These are phyloP conservation scores for Lyophyllum decastes DNA, from an alignment of 768 basidiomycete species.

Conservation along the genomic window DNA sequence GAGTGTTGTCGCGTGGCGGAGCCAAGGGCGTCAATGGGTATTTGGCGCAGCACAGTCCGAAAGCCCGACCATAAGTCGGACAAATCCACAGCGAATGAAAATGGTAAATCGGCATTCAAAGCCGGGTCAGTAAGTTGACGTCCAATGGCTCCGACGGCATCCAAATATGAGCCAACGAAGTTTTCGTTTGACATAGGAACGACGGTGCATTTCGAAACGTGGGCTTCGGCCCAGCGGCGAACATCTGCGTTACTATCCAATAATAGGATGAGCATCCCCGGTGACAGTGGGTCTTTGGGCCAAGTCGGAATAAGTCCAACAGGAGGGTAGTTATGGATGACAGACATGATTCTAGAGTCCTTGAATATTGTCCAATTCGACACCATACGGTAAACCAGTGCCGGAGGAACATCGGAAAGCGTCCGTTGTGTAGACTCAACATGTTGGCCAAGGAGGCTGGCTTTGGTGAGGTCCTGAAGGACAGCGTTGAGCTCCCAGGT, in stretches of 20 bases:
- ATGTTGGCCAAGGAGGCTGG: slow-evolving; percentile 23
- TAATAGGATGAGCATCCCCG: slow-evolving; percentile 60
- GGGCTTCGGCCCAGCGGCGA: slow-evolving; percentile 61
- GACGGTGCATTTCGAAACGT: slow-evolving; percentile 37
- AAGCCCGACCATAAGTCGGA: slow-evolving; percentile 56
- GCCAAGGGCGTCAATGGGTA: slow-evolving; percentile 47
- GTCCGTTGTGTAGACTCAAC: slow-evolving; percentile 20
- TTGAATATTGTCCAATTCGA: slow-evolving; percentile 61
- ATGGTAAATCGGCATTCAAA: slow-evolving; percentile 10
- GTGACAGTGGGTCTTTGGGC: slow-evolving; percentile 60
- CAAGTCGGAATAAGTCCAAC: slow-evolving; percentile 41
- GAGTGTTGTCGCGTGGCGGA: slow-evolving; percentile 33
- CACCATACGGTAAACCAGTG: slow-evolving; percentile 61
- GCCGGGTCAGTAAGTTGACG: slow-evolving; percentile 11
- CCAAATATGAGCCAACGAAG: slow-evolving; percentile 49
- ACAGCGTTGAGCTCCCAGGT: slow-evolving; percentile 64
- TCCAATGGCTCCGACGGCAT: slow-evolving; percentile 44
- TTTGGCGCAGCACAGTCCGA: slow-evolving; percentile 44
- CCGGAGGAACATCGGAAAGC: slow-evolving; percentile 47
- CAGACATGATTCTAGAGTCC: slow-evolving; percentile 44
- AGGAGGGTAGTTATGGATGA: slow-evolving; percentile 41
- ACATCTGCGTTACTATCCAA: slow-evolving; percentile 49
- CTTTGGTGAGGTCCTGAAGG: slow-evolving; percentile 43
- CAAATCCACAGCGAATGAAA: slow-evolving; percentile 37
- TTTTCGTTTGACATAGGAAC: slow-evolving; percentile 47